Evolutionary conservation across 208 protist genomes (phyloP).

Genomic region (Crithidia acanthocephali): DNA sequence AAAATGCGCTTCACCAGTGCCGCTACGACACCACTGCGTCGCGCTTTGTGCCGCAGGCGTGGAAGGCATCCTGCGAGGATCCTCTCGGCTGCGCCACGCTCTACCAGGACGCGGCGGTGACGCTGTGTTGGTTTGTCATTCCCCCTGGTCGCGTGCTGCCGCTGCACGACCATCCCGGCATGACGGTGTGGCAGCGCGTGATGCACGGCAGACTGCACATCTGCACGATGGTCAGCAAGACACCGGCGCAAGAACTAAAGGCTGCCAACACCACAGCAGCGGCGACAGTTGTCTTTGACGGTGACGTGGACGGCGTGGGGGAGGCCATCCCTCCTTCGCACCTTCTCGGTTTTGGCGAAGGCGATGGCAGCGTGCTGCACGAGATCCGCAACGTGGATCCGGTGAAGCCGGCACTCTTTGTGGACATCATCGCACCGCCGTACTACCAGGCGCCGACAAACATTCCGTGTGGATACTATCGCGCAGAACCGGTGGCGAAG

Average conservation of each 20-base stretch:
- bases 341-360: conserved; percentile 14
- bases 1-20: conserved; percentile 44
- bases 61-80: conserved; percentile 35
- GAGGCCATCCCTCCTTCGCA: background rate
- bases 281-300: conserved; percentile 19
- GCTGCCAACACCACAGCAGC: background rate
- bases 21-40: conserved; percentile 1
- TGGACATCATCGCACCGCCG: conserved; percentile 77
- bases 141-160: conserved; percentile 55
- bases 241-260: background rate
- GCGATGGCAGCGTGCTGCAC: conserved; percentile 61
- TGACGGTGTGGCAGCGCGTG: conserved; percentile 73
- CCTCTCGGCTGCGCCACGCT: conserved; percentile 65
- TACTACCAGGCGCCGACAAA: conserved; percentile 54
- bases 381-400: conserved; percentile 62
- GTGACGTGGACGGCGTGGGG: conserved; percentile 26
- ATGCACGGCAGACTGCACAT: conserved; percentile 62
- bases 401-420: conserved; percentile 53
- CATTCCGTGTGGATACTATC: conserved; percentile 68
- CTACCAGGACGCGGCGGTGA: conserved; percentile 46
- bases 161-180: conserved; percentile 79
- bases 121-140: conserved; percentile 78
- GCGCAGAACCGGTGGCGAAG: conserved; percentile 12
- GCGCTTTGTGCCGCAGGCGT: conserved; percentile 22
- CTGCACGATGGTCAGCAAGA: conserved; percentile 36